Percentiles rank a stretch among this genome's conserved stretches.
Conservation (phyloP, 2,329 filamentous ascomycete genomes). For the Cercospora zeae-maydis region DNA sequence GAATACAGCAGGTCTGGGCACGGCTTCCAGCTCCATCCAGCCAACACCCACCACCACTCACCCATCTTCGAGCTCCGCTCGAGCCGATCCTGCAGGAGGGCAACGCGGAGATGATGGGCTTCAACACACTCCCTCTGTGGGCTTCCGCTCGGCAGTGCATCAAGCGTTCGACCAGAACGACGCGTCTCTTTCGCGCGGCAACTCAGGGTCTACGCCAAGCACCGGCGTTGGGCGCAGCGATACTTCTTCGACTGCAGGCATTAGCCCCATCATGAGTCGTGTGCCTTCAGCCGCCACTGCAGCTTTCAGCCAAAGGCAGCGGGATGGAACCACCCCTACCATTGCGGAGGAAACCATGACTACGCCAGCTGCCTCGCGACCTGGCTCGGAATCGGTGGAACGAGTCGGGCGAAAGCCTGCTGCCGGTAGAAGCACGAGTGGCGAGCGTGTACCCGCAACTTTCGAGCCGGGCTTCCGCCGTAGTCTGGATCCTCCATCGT, state of each 20-base stretch:
- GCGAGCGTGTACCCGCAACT: constrained; percentile 29
- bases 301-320: constrained; percentile 34
- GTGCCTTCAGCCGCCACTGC: constrained; percentile 46
- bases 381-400: constrained; percentile 36
- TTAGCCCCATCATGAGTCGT: constrained; percentile 63
- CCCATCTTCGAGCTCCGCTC: constrained; percentile 15
- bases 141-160: constrained; percentile 57
- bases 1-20: constrained; percentile 8
- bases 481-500: constrained; percentile 57
- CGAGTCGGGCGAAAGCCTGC: constrained; percentile 38
- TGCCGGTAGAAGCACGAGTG: constrained; percentile 40
- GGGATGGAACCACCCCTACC: constrained; percentile 48
- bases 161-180: constrained; percentile 62
- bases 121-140: constrained; percentile 46
- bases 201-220: constrained; percentile 30
- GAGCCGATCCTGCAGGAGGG: constrained; percentile 20
- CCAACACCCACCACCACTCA: constrained; percentile 18
- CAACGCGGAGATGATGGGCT: constrained; percentile 31
- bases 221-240: constrained; percentile 48
- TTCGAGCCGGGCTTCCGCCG: constrained; percentile 55
- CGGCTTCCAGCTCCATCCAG: constrained; percentile 22
- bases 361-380: constrained; percentile 35
- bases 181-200: constrained; percentile 51
- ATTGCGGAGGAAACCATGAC: constrained; percentile 52
- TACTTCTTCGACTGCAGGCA: constrained; percentile 59